Evolutionary conservation across 1,284 basidiomycete genomes (phyloP).

Genomic region (Ceratobasidium papillatum): DNA sequence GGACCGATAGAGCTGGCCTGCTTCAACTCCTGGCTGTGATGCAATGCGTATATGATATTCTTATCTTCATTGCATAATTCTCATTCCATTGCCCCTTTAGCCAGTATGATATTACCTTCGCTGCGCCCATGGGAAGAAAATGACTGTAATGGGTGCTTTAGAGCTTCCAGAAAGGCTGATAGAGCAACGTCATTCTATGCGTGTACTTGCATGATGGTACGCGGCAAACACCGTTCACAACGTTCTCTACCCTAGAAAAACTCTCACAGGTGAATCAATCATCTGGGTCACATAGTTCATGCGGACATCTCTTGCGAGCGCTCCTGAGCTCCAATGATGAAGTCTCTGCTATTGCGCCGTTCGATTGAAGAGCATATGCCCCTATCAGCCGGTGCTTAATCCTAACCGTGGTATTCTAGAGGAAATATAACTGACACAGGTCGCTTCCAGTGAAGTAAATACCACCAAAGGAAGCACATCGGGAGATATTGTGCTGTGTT

Average conservation of each 20-base stretch:
- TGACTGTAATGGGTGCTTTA: neutral
- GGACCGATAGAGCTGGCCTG: neutral
- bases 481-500: too few relatives aligned
- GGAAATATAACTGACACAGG: too few relatives aligned
- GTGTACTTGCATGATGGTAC: neutral
- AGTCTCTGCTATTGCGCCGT: neutral
- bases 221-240: neutral
- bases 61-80: neutral
- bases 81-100: neutral
- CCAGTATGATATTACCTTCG: neutral
- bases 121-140: neutral
- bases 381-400: too few relatives aligned
- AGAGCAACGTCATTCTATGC: neutral
- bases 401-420: too few relatives aligned
- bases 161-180: neutral
- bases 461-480: too few relatives aligned
- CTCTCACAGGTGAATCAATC: neutral
- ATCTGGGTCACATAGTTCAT: neutral
- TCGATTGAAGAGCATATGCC: neutral
- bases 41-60: neutral
- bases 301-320: neutral
- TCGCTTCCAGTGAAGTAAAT: too few relatives aligned
- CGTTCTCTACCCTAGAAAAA: neutral
- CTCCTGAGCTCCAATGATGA: too few relatives aligned
- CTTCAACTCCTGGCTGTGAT: neutral